Percentiles rank a stretch among this genome's conserved stretches.
These are phyloP conservation scores for Bipolaris cookei DNA, from an alignment of 2,329 filamentous ascomycete species.

Conservation along the genomic window DNA sequence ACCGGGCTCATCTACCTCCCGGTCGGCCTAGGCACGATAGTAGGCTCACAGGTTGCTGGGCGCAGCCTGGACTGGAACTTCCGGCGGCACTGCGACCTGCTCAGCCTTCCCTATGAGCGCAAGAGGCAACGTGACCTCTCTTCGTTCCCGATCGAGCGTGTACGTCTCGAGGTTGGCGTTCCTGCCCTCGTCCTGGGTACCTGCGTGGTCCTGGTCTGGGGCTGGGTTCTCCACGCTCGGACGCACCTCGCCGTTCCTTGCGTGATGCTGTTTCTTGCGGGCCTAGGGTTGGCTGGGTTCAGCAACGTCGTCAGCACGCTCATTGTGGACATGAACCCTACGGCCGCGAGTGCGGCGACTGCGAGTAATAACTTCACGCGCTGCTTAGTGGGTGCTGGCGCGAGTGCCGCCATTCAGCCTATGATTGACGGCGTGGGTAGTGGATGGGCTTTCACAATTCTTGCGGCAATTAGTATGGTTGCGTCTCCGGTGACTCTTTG, in stretches of 20 bases:
- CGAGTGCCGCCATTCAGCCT: not conserved
- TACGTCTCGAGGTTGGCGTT: not conserved
- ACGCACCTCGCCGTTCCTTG: not conserved
- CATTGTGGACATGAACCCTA: not conserved
- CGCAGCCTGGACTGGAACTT: conserved; percentile 2
- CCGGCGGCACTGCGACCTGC: not conserved
- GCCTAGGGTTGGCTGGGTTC: not conserved
- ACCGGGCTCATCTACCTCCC: not conserved
- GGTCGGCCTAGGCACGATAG: not conserved
- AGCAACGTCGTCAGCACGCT: not conserved
- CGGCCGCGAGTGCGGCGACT: not conserved
- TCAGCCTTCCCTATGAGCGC: not conserved
- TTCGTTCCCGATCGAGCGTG: not conserved
- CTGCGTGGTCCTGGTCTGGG: not conserved
- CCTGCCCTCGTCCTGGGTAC: not conserved
- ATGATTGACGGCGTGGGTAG: not conserved
- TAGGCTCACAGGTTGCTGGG: not conserved
- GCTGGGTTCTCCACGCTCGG: not conserved
- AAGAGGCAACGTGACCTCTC: not conserved
- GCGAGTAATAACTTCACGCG: not conserved
- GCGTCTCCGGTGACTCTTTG: not conserved
- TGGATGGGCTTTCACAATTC: conserved; percentile 3
- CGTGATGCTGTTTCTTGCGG: not conserved
- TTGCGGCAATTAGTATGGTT: not conserved
- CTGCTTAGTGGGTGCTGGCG: not conserved